phyloP scores from a whole-genome alignment of 2,329 filamentous ascomycete genomes.

The Trichothecium sympodiale region DNA sequence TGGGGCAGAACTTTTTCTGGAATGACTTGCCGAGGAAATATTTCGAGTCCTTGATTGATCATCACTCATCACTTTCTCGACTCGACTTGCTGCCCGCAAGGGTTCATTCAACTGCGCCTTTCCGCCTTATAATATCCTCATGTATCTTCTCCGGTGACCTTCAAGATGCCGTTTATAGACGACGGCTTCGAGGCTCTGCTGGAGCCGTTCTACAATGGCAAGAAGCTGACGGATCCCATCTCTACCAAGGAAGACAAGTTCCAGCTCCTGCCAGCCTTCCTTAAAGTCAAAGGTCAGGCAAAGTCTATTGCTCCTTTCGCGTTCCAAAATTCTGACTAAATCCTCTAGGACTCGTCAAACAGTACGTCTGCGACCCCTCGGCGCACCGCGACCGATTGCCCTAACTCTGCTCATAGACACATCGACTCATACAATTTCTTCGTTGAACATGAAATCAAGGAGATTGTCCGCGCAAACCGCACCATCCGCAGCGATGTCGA shows the following conservation, averaged over 20 bases:
- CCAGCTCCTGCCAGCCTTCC: conserved; percentile 91
- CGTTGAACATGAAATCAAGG: conserved; percentile 90
- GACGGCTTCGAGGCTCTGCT: conserved; percentile 56
- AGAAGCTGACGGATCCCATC: conserved; percentile 54
- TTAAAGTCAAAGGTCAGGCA: conserved; percentile 85
- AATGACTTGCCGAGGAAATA: too few species aligned
- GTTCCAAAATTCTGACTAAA: not conserved
- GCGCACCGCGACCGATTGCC: not conserved
- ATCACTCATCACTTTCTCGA: too few species aligned
- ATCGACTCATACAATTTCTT: conserved; percentile 99
- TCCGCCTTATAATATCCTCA: too few species aligned
- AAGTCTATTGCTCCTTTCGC: not conserved
- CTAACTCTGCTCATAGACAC: conserved; percentile 36
- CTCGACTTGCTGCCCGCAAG: too few species aligned
- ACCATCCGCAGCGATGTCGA: conserved; percentile 87
- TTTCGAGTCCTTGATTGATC: too few species aligned
- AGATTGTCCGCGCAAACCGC: conserved; percentile 87
- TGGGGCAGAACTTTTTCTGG: too few species aligned
- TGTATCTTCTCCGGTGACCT: conserved; percentile 20
- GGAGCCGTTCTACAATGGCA: conserved; percentile 58
- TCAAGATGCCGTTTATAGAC: conserved; percentile 42
- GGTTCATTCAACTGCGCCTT: too few species aligned
- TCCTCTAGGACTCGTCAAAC: conserved; percentile 64
- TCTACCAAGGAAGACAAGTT: conserved; percentile 76
- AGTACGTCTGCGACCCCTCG: conserved; percentile 33